These are phyloP conservation scores for Tolypocladium cylindrosporum DNA, from an alignment of 2,329 filamentous ascomycete species.

Conservation along the genomic window DNA sequence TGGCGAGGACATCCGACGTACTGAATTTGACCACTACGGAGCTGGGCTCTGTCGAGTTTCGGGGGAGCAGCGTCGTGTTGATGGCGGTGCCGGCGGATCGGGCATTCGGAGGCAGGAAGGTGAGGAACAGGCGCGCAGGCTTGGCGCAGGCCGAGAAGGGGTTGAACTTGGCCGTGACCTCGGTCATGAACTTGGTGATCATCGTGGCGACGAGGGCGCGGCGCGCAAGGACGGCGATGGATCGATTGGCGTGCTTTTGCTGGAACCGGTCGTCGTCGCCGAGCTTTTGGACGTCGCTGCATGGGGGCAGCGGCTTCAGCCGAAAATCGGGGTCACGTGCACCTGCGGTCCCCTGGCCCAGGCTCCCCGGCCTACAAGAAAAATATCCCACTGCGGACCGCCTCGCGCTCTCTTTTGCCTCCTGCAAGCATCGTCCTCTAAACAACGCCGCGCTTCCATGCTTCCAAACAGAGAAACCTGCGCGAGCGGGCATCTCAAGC, in stretches of 20 bases:
- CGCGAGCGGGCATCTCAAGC: slow-evolving; percentile 1
- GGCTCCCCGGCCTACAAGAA: not conserved
- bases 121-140: slow-evolving; percentile 80
- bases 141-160: slow-evolving; percentile 75
- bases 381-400: not conserved
- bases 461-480: slow-evolving; percentile 10
- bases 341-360: not conserved
- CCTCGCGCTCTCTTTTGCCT: not conserved
- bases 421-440: slow-evolving; percentile 11
- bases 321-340: slow-evolving; percentile 7
- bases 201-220: slow-evolving; percentile 35
- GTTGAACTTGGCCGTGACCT: slow-evolving; percentile 81
- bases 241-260: not conserved
- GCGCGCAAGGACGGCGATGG: slow-evolving; percentile 1
- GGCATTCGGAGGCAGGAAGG: slow-evolving; percentile 71
- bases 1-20: slow-evolving; percentile 31
- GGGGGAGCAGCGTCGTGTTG: slow-evolving; percentile 64
- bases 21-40: slow-evolving; percentile 77
- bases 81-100: slow-evolving; percentile 66
- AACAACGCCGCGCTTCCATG: slow-evolving; percentile 14
- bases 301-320: not conserved
- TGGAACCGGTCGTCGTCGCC: not conserved
- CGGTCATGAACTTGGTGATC: slow-evolving; percentile 80
- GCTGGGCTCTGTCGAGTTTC: slow-evolving; percentile 57
- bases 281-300: not conserved